Evolutionary conservation across 495 filamentous ascomycete species (phyloP).

Genomic region (Ascobolus immersus): DNA sequence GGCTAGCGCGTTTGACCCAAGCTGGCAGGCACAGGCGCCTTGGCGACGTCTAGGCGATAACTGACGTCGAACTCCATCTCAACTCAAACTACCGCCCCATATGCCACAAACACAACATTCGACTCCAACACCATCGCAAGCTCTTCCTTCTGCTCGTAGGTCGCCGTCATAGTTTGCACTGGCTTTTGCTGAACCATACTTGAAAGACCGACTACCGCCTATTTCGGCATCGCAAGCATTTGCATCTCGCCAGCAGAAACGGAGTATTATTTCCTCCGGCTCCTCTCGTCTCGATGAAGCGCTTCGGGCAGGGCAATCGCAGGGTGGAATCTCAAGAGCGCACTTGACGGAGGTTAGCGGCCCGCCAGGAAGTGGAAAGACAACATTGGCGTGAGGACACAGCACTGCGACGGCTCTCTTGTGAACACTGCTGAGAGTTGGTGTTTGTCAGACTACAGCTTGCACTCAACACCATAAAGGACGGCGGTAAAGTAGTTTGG

Average conservation of each 20-base stretch:
- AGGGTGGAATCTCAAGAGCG: constrained; percentile 41
- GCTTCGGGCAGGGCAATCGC: too few relatives aligned
- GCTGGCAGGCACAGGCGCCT: too few relatives aligned
- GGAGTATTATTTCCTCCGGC: constrained; percentile 36
- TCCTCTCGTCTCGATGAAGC: constrained; percentile 34
- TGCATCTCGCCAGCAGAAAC: constrained; percentile 29
- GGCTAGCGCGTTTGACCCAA: too few relatives aligned
- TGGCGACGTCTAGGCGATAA: too few relatives aligned
- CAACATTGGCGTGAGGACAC: constrained; percentile 41
- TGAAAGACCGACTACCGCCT: constrained; percentile 51
- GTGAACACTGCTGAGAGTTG: not conserved
- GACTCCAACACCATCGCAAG: too few relatives aligned
- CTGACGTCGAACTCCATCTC: too few relatives aligned
- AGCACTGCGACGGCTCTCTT: not conserved
- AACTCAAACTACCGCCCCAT: too few relatives aligned
- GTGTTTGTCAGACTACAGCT: constrained; percentile 33
- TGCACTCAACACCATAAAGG: constrained; percentile 33
- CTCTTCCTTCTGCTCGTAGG: not conserved
- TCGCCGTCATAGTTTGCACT: not conserved
- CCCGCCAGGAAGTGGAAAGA: constrained; percentile 72
- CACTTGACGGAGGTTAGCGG: constrained; percentile 77
- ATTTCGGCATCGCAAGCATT: constrained; percentile 70
- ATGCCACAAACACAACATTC: too few relatives aligned
- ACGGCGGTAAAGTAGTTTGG: constrained; percentile 50
- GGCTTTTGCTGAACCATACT: constrained; percentile 4